Conservation (phyloP, 345 rosid genomes). For the Ceriops tagal region DNA sequence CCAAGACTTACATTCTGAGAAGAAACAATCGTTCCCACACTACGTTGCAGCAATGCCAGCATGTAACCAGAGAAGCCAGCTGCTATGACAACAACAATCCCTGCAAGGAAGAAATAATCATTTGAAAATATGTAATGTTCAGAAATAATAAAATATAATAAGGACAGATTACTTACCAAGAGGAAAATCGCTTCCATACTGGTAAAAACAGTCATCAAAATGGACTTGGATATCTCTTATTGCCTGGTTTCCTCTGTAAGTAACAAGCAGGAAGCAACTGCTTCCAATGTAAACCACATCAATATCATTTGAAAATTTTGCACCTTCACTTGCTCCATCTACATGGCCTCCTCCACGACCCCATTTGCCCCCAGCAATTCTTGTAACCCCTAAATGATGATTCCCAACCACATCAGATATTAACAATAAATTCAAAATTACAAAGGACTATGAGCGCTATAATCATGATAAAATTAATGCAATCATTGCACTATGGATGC, state of each 20-base stretch:
- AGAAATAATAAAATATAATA: not conserved
- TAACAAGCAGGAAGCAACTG: constrained; percentile 88
- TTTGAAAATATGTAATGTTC: not conserved
- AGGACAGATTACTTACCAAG: constrained; percentile 47
- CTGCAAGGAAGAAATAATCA: constrained; percentile 40
- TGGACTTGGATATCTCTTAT: constrained; percentile 94
- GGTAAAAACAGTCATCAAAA: constrained; percentile 97
- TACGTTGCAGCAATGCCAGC: constrained; percentile 83
- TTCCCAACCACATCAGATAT: constrained; percentile 13
- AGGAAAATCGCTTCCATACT: constrained; percentile 87
- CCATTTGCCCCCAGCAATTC: constrained; percentile 89
- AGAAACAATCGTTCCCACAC: constrained; percentile 63
- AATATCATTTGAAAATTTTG: constrained; percentile 87
- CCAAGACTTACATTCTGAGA: constrained; percentile 53
- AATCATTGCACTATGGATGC: not conserved
- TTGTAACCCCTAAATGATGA: constrained; percentile 66
- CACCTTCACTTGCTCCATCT: constrained; percentile 98
- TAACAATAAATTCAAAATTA: not conserved
- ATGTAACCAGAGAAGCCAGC: constrained; percentile 93
- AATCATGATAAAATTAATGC: not conserved
- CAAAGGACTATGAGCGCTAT: not conserved
- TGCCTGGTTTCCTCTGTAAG: constrained; percentile 91
- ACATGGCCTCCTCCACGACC: constrained; percentile 77
- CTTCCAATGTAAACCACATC: constrained; percentile 95
- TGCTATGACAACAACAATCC: constrained; percentile 75